Conservation (phyloP, 2,329 filamentous ascomycete genomes). For the Colletotrichum sp. region DNA sequence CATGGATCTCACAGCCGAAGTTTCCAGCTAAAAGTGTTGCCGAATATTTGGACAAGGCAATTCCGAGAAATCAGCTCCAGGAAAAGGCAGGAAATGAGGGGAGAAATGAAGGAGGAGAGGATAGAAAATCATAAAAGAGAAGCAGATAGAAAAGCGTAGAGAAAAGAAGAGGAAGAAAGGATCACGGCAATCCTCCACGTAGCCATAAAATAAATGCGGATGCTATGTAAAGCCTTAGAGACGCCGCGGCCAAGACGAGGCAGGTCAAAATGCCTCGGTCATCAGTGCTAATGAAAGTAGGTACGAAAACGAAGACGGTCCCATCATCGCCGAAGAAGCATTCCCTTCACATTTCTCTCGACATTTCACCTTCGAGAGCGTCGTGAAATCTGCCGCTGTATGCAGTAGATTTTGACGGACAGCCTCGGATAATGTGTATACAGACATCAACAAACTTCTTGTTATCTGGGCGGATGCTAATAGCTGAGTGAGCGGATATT, state of each 20-base stretch:
- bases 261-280: not conserved
- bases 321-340: no score
- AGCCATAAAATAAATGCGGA: not conserved
- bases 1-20: not conserved
- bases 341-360: not conserved
- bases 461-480: not conserved
- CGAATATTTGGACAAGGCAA: not conserved
- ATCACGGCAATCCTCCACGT: not conserved
- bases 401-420: not conserved
- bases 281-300: not conserved
- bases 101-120: no score
- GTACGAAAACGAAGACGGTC: no score
- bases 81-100: no score
- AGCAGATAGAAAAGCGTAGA: no score
- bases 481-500: not conserved
- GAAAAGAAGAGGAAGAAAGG: not conserved
- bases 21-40: not conserved
- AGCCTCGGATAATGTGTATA: not conserved
- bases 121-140: no score
- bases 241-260: not conserved
- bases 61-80: no score
- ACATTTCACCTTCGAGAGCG: rapidly evolving
- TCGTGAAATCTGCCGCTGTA: not conserved
- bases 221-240: not conserved
- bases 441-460: not conserved